Evolutionary conservation across 768 basidiomycete genomes (phyloP).

Genomic region (Rhizopogon vulgaris): DNA sequence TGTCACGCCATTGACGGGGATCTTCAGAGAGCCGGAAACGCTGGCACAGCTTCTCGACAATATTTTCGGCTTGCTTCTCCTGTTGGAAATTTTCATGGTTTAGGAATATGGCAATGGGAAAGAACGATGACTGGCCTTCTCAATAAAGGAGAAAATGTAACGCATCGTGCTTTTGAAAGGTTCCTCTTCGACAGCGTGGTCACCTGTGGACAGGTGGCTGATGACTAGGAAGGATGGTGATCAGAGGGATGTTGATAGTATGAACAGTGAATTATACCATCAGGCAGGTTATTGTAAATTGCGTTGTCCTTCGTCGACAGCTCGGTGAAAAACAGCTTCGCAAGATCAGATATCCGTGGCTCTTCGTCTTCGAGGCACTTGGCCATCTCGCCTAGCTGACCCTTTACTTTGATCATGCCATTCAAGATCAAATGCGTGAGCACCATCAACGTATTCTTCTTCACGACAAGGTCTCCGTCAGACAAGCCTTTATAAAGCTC

Average conservation of each 20-base stretch:
- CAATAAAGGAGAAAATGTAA: slow-evolving; percentile 95
- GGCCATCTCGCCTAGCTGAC: slow-evolving; percentile 99
- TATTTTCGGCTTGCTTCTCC: slow-evolving; percentile 98
- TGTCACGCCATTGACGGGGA: slow-evolving; percentile 94
- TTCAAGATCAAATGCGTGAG: slow-evolving; percentile 94
- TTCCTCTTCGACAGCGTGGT: slow-evolving; percentile 89
- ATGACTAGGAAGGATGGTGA: slow-evolving; percentile 53
- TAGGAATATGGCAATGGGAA: neutral
- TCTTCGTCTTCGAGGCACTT: slow-evolving; percentile 96
- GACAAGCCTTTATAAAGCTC: slow-evolving; percentile 92
- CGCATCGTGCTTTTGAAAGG: slow-evolving; percentile 88
- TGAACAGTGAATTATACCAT: slow-evolving; percentile 47
- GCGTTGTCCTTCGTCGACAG: slow-evolving; percentile 97
- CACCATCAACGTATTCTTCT: slow-evolving; percentile 99
- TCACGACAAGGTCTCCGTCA: slow-evolving; percentile 81
- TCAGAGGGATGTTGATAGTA: slow-evolving; percentile 1
- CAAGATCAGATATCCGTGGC: slow-evolving; percentile 80
- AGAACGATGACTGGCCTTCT: slow-evolving; percentile 57
- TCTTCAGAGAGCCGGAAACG: slow-evolving; percentile 87
- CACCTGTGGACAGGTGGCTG: slow-evolving; percentile 87
- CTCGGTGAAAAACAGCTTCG: slow-evolving; percentile 97
- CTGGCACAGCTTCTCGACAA: slow-evolving; percentile 97
- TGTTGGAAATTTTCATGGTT: slow-evolving; percentile 24
- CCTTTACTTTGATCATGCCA: slow-evolving; percentile 99
- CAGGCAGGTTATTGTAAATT: slow-evolving; percentile 97